Conservation (phyloP, 1,284 basidiomycete genomes). For the Rhodotorula sp. region DNA sequence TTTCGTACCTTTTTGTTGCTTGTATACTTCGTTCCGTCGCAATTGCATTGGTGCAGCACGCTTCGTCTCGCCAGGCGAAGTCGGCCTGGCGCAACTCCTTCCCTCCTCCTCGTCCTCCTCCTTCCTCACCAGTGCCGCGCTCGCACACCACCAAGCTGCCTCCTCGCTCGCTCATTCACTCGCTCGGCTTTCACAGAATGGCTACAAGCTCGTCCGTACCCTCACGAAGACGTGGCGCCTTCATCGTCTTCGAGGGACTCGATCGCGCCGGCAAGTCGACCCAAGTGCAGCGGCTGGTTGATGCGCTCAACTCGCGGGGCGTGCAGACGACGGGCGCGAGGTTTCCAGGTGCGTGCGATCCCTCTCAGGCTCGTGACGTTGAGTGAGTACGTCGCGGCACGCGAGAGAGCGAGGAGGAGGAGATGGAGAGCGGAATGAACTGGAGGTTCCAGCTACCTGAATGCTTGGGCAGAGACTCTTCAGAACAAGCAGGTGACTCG, state of each 20-base stretch:
- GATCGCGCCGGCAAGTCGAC: slow-evolving; percentile 90
- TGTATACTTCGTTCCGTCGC: background rate
- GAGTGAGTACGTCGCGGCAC: background rate
- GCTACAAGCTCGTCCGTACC: background rate
- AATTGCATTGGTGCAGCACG: no score
- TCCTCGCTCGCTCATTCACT: background rate
- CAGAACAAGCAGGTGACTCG: background rate
- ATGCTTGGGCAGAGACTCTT: no score
- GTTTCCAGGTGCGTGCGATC: slow-evolving; percentile 70
- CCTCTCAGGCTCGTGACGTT: slow-evolving; percentile 3
- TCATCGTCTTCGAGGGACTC: slow-evolving; percentile 91
- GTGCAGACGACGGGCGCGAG: slow-evolving; percentile 60
- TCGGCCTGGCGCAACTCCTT: background rate
- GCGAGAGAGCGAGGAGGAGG: no score
- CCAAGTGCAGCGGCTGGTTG: slow-evolving; percentile 65
- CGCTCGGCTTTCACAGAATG: background rate
- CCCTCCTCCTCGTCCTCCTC: background rate
- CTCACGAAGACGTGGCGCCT: slow-evolving; percentile 59
- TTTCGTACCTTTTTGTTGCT: background rate
- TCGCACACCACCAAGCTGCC: no score
- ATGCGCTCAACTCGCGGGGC: slow-evolving; percentile 52
- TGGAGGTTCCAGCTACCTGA: background rate
- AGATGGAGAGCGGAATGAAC: background rate
- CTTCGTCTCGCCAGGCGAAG: background rate
- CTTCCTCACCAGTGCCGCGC: background rate